Evolutionary conservation across 495 filamentous ascomycete species (phyloP), one percentile per base, ranked within the genome.

Genomic region (Alectoria sarmentosa): DNA sequence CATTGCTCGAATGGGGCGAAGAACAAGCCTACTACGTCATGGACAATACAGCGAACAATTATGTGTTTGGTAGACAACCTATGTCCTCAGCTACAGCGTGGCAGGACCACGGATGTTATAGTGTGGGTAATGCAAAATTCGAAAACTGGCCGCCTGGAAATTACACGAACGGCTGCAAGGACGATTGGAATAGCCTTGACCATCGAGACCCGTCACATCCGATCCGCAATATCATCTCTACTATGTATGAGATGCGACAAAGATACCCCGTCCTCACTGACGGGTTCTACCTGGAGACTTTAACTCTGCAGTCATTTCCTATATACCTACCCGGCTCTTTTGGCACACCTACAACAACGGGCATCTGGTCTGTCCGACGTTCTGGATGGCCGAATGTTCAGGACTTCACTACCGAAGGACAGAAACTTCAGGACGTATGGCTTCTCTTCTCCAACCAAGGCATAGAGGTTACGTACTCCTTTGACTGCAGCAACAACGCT

Each of bases 81-180:
- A 80, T 83, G 76, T 72, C 75, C 23, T 78, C 78, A n/a, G 68
- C 74, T 42, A 76, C 73, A 10, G 80, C 80, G 10, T 83, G 80
- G 80, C 78, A 81, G 67, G 70, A 75, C 60, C 79, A 83, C 60
- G 80, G 80, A 30, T 83, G 80, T 67, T 82, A 82, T 71, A 74
- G 71, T 17, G 70, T 82, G 34, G 76, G 76, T n/a, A 75, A 75
- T 52, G 71, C 69, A 7, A 76, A 80, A 36, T 79, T 80, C 64
- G 74, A 76, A 57, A 70, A 78, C 21, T 77, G 77, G 69, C 80
- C 80, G 19, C 67, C 77, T 34, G 79, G 80, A 46, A 75, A 70
- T 56, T 75, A 75, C 10, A 67, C 73, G 6, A 49, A 70, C 58
- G 80, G 77, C 19, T 83, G 80, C 66, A 65, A 79, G 44, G 80